Conservation (phyloP, 176 grass and related monocot genomes). For the Cenchrus americanus region DNA sequence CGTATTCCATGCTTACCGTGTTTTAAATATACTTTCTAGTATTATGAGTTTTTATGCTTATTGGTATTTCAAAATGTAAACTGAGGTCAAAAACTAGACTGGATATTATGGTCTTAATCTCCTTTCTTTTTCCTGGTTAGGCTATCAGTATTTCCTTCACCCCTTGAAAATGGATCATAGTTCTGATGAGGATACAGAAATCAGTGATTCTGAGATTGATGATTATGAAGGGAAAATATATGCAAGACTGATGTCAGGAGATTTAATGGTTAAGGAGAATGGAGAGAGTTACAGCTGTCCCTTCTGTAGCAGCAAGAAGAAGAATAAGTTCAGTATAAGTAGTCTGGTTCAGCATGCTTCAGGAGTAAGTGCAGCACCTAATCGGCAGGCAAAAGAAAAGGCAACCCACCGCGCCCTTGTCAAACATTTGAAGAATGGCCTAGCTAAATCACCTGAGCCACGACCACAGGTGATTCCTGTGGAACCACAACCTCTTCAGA, state of each 20-base stretch:
- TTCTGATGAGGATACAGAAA: slow-evolving; percentile 62
- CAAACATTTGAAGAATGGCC: slow-evolving; percentile 62
- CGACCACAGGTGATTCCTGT: neutral
- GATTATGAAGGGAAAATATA: slow-evolving; percentile 66
- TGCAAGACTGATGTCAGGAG: slow-evolving; percentile 52
- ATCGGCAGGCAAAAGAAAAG: slow-evolving; percentile 70
- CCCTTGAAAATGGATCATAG: slow-evolving; percentile 55
- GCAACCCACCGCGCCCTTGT: slow-evolving; percentile 70
- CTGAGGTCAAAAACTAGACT: neutral
- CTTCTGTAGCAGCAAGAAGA: slow-evolving; percentile 76
- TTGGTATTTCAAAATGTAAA: slow-evolving; percentile 16
- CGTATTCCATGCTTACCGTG: neutral
- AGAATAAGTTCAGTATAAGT: slow-evolving; percentile 60
- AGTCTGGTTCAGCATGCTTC: slow-evolving; percentile 82
- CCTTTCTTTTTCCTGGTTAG: neutral
- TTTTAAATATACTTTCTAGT: neutral
- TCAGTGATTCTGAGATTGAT: slow-evolving; percentile 80
- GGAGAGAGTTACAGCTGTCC: slow-evolving; percentile 63
- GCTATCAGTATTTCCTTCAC: neutral
- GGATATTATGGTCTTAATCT: slow-evolving; percentile 15
- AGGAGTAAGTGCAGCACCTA: slow-evolving; percentile 65
- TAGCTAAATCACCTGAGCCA: slow-evolving; percentile 23
- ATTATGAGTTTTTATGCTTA: neutral
- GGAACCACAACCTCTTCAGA: slow-evolving; percentile 46
- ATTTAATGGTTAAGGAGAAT: slow-evolving; percentile 47